phyloP scores from a whole-genome alignment of 306 rosid genomes.

The Prinsepia uniflora region DNA sequence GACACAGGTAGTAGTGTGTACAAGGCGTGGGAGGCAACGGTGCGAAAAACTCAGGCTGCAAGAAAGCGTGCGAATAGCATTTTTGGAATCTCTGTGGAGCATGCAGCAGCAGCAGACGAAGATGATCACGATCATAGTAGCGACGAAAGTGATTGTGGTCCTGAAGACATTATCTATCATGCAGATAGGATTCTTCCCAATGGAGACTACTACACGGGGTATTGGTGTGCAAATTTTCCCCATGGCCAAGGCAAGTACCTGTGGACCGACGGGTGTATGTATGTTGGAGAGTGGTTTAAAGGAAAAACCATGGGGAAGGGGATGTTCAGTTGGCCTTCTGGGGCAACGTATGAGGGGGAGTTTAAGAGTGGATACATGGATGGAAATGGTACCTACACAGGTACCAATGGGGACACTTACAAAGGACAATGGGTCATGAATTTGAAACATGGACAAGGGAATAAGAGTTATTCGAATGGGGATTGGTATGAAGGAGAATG shows the following conservation, averaged over 20 bases:
- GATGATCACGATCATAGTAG: conserved; percentile 20
- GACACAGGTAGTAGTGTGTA: conserved; percentile 65
- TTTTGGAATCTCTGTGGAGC: conserved; percentile 46
- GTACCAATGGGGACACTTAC: conserved; percentile 61
- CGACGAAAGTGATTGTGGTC: conserved; percentile 23
- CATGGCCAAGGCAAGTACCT: conserved; percentile 79
- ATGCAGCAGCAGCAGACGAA: not conserved
- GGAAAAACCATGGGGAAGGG: conserved; percentile 82
- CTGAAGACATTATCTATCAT: conserved; percentile 32
- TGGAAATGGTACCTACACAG: conserved; percentile 63
- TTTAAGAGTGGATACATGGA: conserved; percentile 81
- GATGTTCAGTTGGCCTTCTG: conserved; percentile 89
- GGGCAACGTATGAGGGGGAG: conserved; percentile 90
- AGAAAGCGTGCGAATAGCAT: conserved; percentile 79
- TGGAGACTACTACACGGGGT: conserved; percentile 84
- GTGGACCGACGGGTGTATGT: conserved; percentile 91
- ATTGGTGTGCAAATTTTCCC: conserved; percentile 74
- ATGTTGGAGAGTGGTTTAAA: conserved; percentile 71
- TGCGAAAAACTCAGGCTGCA: conserved; percentile 76
- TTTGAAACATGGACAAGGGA: conserved; percentile 72
- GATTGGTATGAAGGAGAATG: conserved; percentile 88
- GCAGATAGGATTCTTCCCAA: conserved; percentile 73
- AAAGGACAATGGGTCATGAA: conserved; percentile 82
- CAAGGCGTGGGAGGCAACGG: conserved; percentile 95
- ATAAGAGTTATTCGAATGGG: conserved; percentile 51